Conservation (phyloP, 2,329 filamentous ascomycete genomes). For the Colletotrichum sp. region DNA sequence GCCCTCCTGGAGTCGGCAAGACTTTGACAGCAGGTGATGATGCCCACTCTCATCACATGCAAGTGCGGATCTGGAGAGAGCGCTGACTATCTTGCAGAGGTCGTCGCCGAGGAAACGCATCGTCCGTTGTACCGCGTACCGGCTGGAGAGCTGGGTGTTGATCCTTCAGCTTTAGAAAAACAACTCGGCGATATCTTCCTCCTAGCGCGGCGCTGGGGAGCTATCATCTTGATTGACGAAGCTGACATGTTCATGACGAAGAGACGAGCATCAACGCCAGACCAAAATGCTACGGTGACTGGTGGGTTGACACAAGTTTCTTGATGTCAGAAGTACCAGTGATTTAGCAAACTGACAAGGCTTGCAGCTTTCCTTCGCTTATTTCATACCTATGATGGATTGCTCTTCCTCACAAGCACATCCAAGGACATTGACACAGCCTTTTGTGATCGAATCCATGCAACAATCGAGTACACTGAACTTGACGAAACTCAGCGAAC, state of each 20-base stretch:
- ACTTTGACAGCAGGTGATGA: neutral
- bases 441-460: neutral
- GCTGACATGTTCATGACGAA: neutral
- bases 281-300: rapidly evolving
- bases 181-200: rapidly evolving
- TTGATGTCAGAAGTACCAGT: rapidly evolving
- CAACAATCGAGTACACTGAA: rapidly evolving
- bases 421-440: neutral
- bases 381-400: neutral
- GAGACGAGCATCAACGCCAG: rapidly evolving
- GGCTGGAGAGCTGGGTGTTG: rapidly evolving
- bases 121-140: neutral
- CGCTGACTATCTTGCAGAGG: neutral
- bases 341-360: rapidly evolving
- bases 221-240: neutral
- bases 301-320: rapidly evolving
- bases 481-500: neutral
- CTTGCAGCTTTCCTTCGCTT: neutral
- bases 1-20: neutral
- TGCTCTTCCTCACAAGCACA: neutral
- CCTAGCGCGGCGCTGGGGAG: neutral
- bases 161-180: rapidly evolving
- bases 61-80: neutral
- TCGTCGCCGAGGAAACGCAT: neutral
- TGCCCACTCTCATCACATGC: rapidly evolving